Conservation (phyloP, 2,329 filamentous ascomycete genomes). For the Colletotrichum liriopes region DNA sequence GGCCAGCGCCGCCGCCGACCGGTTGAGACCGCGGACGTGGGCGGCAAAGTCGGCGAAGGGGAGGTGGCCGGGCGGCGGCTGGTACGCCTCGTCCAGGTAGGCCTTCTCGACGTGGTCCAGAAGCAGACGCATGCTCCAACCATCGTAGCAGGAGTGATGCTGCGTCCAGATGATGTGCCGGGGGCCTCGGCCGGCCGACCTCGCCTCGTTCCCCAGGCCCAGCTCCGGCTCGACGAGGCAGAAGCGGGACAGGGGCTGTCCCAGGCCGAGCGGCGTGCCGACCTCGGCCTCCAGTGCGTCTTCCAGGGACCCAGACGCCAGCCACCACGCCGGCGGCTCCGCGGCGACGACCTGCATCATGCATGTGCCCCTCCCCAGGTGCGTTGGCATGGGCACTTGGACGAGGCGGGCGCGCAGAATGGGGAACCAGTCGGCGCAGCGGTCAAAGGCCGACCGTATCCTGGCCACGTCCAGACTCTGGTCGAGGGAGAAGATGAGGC, state of each 20-base stretch:
- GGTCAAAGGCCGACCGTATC: background rate
- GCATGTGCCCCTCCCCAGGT: background rate
- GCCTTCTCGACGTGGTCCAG: background rate
- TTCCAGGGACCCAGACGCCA: background rate
- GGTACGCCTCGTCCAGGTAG: conserved; percentile 6
- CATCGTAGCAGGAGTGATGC: conserved; percentile 7
- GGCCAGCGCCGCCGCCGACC: background rate
- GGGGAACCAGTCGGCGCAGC: background rate
- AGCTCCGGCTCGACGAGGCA: background rate
- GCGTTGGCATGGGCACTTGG: background rate
- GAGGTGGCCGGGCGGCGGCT: background rate
- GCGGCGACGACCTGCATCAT: background rate
- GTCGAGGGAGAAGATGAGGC: background rate
- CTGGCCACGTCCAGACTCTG: background rate
- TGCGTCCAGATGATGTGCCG: conserved; percentile 6
- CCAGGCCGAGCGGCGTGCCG: background rate
- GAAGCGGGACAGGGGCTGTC: background rate
- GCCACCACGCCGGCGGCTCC: background rate
- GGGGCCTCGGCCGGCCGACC: background rate
- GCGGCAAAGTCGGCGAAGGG: background rate
- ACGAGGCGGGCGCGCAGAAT: background rate
- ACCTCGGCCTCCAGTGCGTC: background rate
- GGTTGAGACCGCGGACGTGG: background rate
- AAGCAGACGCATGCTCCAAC: conserved; percentile 2
- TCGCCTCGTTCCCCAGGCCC: background rate